Conservation (phyloP, 306 rosid species). For the Cicer chorassanicum region DNA sequence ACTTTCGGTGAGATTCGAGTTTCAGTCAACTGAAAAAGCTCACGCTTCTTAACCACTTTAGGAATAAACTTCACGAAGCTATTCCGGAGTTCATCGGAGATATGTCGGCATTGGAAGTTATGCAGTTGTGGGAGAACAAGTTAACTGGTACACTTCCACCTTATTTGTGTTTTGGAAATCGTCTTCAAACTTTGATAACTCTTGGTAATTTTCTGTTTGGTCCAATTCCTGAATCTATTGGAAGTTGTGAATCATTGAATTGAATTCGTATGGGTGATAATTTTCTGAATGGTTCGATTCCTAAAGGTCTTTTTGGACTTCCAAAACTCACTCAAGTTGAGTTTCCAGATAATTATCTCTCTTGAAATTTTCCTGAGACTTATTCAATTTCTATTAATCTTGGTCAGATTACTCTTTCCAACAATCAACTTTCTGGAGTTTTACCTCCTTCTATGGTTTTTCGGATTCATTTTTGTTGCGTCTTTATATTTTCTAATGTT, state of each 20-base stretch:
- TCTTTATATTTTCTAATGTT: slow-evolving; percentile 53
- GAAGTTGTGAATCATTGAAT: slow-evolving; percentile 64
- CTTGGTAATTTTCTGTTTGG: slow-evolving; percentile 80
- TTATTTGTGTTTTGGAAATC: slow-evolving; percentile 73
- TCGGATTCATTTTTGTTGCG: slow-evolving; percentile 53
- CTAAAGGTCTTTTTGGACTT: slow-evolving; percentile 76
- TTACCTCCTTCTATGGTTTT: slow-evolving; percentile 69
- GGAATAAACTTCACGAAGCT: slow-evolving; percentile 89
- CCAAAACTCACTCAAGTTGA: slow-evolving; percentile 80
- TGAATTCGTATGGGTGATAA: slow-evolving; percentile 93
- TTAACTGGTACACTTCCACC: slow-evolving; percentile 84
- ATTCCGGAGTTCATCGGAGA: slow-evolving; percentile 85
- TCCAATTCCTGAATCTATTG: slow-evolving; percentile 85
- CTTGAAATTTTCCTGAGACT: slow-evolving; percentile 71
- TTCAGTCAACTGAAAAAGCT: slow-evolving; percentile 70
- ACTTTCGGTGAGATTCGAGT: slow-evolving; percentile 76
- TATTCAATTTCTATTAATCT: slow-evolving; percentile 58
- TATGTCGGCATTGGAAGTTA: slow-evolving; percentile 72
- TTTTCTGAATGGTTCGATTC: slow-evolving; percentile 86
- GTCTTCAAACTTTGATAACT: slow-evolving; percentile 75
- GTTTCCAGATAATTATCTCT: slow-evolving; percentile 70
- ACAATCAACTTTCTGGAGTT: slow-evolving; percentile 71
- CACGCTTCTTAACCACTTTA: slow-evolving; percentile 75
- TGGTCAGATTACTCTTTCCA: slow-evolving; percentile 88
- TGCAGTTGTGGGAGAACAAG: slow-evolving; percentile 95